Conservation (phyloP, 2,329 filamentous ascomycete genomes). For the Neocatenulostroma microsporum region DNA sequence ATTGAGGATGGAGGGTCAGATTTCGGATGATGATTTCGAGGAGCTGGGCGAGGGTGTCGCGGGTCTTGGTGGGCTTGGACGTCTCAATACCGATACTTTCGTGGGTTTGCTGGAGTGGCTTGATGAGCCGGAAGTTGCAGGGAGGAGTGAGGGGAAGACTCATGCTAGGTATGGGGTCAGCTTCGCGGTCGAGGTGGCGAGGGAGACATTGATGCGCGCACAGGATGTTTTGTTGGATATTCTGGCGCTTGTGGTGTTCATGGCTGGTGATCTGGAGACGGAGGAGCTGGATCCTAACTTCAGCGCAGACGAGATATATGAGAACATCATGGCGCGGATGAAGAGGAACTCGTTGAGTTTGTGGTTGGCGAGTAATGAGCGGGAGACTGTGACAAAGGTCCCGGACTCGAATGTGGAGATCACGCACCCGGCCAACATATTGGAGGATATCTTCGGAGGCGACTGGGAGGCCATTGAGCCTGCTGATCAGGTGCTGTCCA, state of each 20-base stretch:
- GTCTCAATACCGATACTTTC: conserved; percentile 45
- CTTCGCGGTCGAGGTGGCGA: conserved; percentile 65
- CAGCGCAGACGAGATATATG: conserved; percentile 54
- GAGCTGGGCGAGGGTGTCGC: conserved; percentile 63
- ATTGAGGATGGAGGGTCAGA: conserved; percentile 67
- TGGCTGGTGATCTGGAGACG: conserved; percentile 73
- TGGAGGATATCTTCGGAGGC: conserved; percentile 34
- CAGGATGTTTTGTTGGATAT: conserved; percentile 73
- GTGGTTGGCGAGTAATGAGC: conserved; percentile 49
- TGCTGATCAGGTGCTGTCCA: conserved; percentile 7
- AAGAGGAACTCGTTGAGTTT: conserved; percentile 64
- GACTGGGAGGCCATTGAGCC: conserved; percentile 30
- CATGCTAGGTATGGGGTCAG: conserved; percentile 64
- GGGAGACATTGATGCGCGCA: conserved; percentile 68
- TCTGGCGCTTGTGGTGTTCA: conserved; percentile 72
- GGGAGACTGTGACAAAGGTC: no score
- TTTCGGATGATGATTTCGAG: conserved; percentile 73
- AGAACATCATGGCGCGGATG: conserved; percentile 62
- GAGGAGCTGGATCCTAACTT: conserved; percentile 62
- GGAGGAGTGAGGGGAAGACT: conserved; percentile 34
- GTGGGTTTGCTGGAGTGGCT: conserved; percentile 45
- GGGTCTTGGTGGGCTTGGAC: conserved; percentile 51
- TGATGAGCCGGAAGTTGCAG: conserved; percentile 31
- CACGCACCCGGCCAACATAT: conserved; percentile 13
- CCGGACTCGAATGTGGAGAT: no score